Base-by-base conservation (phyloP, 2,329 filamentous ascomycete genomes). In the Raffaelea ambrosiae region DNA sequence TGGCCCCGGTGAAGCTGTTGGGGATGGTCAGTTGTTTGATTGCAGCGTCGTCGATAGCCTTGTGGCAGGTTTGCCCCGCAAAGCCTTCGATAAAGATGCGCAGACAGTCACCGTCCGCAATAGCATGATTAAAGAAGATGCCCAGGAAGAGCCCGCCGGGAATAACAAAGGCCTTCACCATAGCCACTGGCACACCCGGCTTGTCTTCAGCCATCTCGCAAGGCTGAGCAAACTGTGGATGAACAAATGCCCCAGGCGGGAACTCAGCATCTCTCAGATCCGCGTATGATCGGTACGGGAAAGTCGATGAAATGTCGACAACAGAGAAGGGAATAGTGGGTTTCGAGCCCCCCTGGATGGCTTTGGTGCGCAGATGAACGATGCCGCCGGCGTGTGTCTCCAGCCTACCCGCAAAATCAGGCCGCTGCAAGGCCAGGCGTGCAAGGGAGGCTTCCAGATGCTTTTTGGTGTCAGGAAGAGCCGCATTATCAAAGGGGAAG, bases 41-140 rank as follows among this genome's bases (percentile, higher is more conserved):
- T 26, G 58, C 63, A 2, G 61, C 58, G 1, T 59, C 45, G 52
- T 49, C 31, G 47, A 52, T 19, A 13, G 21, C 5, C 26, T 54
- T 39, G 48, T 58, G 50, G 21, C 61, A 50, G 7, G 64, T 68
- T 51, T 62, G 59, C 3, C 59, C 59, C 4, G 66, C 62, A 40
- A 72, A 63, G 13, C 59, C 60, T 29, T 67, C 59, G 4, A 72
- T 53, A 44, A 72, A 69, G 5, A 63, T 58, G 19, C 56, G 53
- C 19, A 70, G 57, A 19, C 65, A 67, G 26, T 64, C 61, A 11
- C 68, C 69, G 44, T 72, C 69, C 16, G 64, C 65, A 21, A 70
- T 55, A 7, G 67, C 58, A 48, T 72, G 69, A 49, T 70, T 66
- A 41, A 71, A 56, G 49, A 61, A 68, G n/a, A 67, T 51, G 5